A percentile compares a stretch with the other conserved stretches of the same genome.
phyloP scores from a whole-genome alignment of 345 rosid species.

The Viola odorata region DNA sequence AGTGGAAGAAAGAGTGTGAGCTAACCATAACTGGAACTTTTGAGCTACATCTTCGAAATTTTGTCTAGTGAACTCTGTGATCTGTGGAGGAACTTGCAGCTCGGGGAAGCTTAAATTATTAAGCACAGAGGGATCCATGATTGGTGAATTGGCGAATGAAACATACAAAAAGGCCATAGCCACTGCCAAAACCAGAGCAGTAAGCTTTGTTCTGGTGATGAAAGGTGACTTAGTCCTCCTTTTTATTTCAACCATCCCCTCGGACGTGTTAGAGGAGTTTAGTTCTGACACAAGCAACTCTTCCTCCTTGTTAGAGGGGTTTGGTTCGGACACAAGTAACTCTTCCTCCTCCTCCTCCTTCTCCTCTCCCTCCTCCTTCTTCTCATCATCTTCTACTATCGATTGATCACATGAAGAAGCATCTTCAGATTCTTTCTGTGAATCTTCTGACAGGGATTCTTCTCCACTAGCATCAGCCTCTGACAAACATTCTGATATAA shows the following conservation, averaged over 20 bases:
- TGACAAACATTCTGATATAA: conserved; percentile 40
- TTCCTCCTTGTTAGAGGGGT: conserved; percentile 16
- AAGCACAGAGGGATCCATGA: conserved; percentile 18
- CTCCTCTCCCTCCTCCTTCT: conserved; percentile 22
- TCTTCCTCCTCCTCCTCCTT: conserved; percentile 20
- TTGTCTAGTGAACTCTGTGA: conserved; percentile 30
- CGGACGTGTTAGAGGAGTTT: conserved; percentile 2
- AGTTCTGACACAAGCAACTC: conserved; percentile 19
- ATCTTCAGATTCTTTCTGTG: conserved; percentile 38
- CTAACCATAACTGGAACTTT: conserved; percentile 35
- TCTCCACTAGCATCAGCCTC: conserved; percentile 46
- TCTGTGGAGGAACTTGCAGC: conserved; percentile 37
- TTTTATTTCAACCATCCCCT: conserved; percentile 23
- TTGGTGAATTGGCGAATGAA: conserved; percentile 31
- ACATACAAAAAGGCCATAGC: conserved; percentile 28
- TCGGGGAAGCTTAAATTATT: conserved; percentile 25
- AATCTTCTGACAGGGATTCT: conserved; percentile 39
- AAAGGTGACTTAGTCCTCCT: conserved; percentile 28
- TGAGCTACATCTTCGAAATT: conserved; percentile 27
- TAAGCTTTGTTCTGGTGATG: conserved; percentile 33
- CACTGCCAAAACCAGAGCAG: conserved; percentile 37
- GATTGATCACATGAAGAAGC: conserved; percentile 17
- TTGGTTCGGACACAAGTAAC: conserved; percentile 13
- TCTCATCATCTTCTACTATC: conserved; percentile 13
- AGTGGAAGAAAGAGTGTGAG: conserved; percentile 25